Base-by-base conservation (phyloP, 345 rosid genomes). In the Arabidopsis suecica region DNA sequence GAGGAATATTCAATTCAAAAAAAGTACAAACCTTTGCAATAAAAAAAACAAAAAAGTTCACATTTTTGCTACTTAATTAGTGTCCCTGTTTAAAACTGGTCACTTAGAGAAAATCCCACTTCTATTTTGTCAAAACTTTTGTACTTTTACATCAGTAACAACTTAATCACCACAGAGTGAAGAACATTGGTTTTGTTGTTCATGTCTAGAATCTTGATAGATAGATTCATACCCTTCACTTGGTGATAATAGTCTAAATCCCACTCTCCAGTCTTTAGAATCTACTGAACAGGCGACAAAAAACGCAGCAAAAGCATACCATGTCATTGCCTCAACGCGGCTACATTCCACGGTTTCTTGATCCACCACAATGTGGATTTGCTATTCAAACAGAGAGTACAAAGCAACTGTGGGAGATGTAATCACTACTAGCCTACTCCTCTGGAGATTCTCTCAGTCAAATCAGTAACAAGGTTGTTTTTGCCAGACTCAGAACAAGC, bases 401-500 rank as follows among this genome's bases (percentile, higher is more conserved):
- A 3, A 36, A 50, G 38, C n/a, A 48, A 22, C 49, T 10, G 41
- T 45, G 13, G 3, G 36, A 69, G 55, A 54, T 42, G 38, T 22
- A 61, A 23, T 1, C 14, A 55, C 37, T 54, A 37, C 78, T 82
- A 88, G 71, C 86, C 85, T 54, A 81, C 78, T 79, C 87, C 88
- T 81, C 68, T 84, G 5, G 82, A 80, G 51, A 88, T 78, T 83
- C 87, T 85, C 58, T 82, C 66, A 44, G 89, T 78, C 81, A 94
- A 76, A 72, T 91, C 93, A 37, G 93, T 68, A 49, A 88, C 86
- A 72, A 91, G 89, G 49, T 90, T 84, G 77, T 83, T 84, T 74
- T 89, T 91, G 45, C 89, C 83, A 85, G 87, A 83, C 51, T 88
- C 97, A 38, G 88, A 79, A 77, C 96, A 91, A 44, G 98, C 88